Evolutionary conservation across 2,329 filamentous ascomycete species (phyloP).

Genomic region (Fusarium torulosum): DNA sequence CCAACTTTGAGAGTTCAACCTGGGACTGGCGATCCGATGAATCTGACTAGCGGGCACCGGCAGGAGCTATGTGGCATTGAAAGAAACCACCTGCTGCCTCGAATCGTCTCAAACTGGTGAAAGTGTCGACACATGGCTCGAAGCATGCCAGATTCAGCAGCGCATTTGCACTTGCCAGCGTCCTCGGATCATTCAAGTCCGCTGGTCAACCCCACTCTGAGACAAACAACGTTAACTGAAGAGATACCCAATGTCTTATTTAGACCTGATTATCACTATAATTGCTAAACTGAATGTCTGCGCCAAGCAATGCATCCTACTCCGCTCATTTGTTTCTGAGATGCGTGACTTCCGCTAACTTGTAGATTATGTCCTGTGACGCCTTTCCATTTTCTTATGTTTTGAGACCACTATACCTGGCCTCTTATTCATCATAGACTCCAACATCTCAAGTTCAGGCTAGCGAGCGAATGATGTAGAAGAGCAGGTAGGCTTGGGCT

Average conservation of each 20-base stretch:
- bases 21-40: slow-evolving; percentile 59
- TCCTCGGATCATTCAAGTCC: not conserved
- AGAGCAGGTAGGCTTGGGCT: slow-evolving; percentile 89
- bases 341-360: slow-evolving; percentile 3
- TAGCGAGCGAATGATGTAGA: slow-evolving; percentile 80
- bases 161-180: not conserved
- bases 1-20: slow-evolving; percentile 76
- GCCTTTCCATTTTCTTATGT: slow-evolving; percentile 11
- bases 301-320: slow-evolving; percentile 42
- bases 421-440: not conserved
- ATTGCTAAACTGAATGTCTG: slow-evolving; percentile 32
- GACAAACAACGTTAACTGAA: not conserved
- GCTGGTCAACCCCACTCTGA: not conserved
- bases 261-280: slow-evolving; percentile 3
- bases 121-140: not conserved
- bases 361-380: slow-evolving; percentile 26
- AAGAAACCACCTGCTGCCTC: not conserved
- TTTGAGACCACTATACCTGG: not conserved
- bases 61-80: not conserved
- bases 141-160: not conserved
- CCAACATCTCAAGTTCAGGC: slow-evolving; percentile 52
- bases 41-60: slow-evolving; percentile 8
- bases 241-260: slow-evolving; percentile 10
- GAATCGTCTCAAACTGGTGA: not conserved
- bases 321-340: slow-evolving; percentile 19